Conservation (phyloP, 176 grass and related monocot species). For the Carex littledalei region DNA sequence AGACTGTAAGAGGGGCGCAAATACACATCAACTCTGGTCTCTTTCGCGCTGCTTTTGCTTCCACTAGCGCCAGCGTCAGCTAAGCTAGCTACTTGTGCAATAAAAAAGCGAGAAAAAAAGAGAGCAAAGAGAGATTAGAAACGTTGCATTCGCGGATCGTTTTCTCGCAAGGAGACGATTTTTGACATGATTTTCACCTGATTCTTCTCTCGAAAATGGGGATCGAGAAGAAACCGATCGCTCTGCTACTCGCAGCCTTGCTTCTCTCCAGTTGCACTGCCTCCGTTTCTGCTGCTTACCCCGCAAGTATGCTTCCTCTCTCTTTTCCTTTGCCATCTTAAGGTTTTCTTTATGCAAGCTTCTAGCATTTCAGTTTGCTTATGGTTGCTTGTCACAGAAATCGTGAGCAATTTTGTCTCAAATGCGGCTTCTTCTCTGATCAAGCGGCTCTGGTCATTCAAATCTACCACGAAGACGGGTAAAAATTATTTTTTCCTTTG, state of each 20-base stretch:
- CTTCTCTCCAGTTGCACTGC: constrained; percentile 22
- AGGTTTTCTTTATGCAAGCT: neutral
- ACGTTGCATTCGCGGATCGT: constrained; percentile 2
- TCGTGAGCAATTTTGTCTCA: constrained; percentile 47
- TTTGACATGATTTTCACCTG: neutral
- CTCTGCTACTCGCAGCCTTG: neutral
- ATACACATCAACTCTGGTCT: neutral
- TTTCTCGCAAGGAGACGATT: constrained; percentile 1
- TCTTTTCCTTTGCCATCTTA: neutral
- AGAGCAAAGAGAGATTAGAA: neutral
- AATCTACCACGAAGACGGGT: constrained; percentile 67
- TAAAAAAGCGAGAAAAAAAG: neutral
- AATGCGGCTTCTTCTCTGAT: constrained; percentile 53
- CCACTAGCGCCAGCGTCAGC: neutral
- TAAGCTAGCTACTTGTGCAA: neutral
- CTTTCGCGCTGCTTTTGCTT: constrained; percentile 19
- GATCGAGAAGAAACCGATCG: constrained; percentile 18
- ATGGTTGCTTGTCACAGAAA: constrained; percentile 35
- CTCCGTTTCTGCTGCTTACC: constrained; percentile 45
- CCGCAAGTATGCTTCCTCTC: constrained; percentile 50
- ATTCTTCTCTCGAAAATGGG: constrained; percentile 14
- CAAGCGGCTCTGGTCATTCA: constrained; percentile 80
- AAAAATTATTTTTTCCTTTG: constrained; percentile 20
- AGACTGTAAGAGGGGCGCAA: neutral
- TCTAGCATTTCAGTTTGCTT: neutral